Conservation (phyloP, 31 red algal species). For the Odonthalia washingtoniensis region DNA sequence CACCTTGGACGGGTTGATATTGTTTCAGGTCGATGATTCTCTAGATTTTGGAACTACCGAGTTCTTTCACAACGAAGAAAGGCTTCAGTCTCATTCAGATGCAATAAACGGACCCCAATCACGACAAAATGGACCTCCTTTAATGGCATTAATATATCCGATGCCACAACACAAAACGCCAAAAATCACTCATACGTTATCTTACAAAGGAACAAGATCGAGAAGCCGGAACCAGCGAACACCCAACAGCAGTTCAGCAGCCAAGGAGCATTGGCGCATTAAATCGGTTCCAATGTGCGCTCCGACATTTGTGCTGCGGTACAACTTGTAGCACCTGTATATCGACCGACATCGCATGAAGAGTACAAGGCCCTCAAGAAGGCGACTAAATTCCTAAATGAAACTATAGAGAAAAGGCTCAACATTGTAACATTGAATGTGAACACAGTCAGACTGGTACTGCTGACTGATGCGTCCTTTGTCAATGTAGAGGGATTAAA, state of each 20-base stretch:
- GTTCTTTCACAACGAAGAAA: slow-evolving; percentile 15
- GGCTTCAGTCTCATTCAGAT: neutral
- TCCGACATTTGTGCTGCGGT: slow-evolving; percentile 33
- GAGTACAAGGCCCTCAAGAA: too few relatives aligned
- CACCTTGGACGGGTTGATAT: neutral
- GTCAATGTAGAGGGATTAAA: too few relatives aligned
- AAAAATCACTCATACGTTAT: neutral
- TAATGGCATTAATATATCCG: neutral
- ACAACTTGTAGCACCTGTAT: neutral
- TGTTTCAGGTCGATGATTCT: neutral
- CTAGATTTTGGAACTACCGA: neutral
- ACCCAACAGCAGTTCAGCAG: neutral
- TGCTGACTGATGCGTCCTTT: too few relatives aligned
- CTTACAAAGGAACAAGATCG: neutral
- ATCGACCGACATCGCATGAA: too few relatives aligned
- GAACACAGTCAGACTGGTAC: too few relatives aligned
- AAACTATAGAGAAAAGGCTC: too few relatives aligned
- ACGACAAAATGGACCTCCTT: neutral
- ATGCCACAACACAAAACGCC: too few relatives aligned
- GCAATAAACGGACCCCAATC: neutral
- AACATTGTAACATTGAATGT: too few relatives aligned
- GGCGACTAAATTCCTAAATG: too few relatives aligned
- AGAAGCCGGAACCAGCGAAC: neutral
- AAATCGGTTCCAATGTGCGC: neutral
- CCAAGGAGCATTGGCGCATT: neutral